phyloP scores from a whole-genome alignment of 2,329 filamentous ascomycete species.

The Lachnellula hyalina region DNA sequence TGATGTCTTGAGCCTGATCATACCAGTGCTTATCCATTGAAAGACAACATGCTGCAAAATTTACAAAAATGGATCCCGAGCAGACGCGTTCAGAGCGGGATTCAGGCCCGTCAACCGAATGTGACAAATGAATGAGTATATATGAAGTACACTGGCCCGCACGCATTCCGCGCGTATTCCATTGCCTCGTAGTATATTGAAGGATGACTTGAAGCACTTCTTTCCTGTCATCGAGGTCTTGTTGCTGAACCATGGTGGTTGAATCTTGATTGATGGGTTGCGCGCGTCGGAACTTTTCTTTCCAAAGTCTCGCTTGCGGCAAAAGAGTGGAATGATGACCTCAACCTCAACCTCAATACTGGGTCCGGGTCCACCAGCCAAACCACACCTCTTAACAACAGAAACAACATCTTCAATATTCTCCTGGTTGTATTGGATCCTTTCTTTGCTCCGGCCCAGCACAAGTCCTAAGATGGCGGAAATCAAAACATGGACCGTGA shows the following conservation, averaged over 20 bases:
- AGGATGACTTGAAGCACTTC: too few species aligned
- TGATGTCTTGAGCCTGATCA: too few species aligned
- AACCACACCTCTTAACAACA: slow-evolving; percentile 1
- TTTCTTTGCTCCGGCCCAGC: slow-evolving; percentile 8
- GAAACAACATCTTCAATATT: slow-evolving; percentile 1
- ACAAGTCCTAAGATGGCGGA: slow-evolving; percentile 13
- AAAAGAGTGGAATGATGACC: background rate
- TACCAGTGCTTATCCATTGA: too few species aligned
- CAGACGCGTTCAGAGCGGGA: slow-evolving; percentile 3
- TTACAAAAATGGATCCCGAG: background rate
- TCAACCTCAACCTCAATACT: background rate
- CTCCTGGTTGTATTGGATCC: slow-evolving; percentile 13
- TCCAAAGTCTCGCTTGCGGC: background rate
- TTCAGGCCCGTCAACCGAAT: slow-evolving; percentile 11
- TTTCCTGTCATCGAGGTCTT: too few species aligned
- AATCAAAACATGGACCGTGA: slow-evolving; percentile 41
- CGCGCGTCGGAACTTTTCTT: too few species aligned
- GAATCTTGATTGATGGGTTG: too few species aligned
- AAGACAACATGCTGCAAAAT: background rate
- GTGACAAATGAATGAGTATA: background rate
- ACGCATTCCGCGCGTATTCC: background rate
- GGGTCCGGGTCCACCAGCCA: background rate
- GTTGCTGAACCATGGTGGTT: too few species aligned
- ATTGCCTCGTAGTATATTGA: too few species aligned
- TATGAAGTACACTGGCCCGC: background rate